Conservation (phyloP, 2,329 filamentous ascomycete species). For the Arthrobotrys megalospora region DNA sequence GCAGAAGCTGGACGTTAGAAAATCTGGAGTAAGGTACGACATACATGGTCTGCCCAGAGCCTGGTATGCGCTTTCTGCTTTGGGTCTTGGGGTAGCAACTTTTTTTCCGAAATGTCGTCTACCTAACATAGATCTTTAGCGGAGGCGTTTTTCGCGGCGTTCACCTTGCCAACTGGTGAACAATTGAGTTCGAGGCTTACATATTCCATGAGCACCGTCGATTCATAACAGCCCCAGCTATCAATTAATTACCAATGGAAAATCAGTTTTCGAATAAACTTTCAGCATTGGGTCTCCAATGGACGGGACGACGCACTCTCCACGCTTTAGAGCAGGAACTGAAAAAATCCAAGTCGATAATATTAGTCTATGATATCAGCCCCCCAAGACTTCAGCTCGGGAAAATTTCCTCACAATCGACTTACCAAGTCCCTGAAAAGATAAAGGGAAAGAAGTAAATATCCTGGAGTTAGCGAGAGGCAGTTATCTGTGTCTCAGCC, state of each 20-base stretch:
- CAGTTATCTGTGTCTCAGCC: constrained; percentile 39
- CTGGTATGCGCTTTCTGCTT: constrained; percentile 81
- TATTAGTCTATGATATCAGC: constrained; percentile 36
- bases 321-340: constrained; percentile 83
- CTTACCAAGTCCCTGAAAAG: constrained; percentile 56
- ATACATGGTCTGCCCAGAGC: constrained; percentile 84
- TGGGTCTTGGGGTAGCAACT: constrained; percentile 77
- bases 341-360: constrained; percentile 8
- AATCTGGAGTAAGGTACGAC: constrained; percentile 10
- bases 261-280: constrained; percentile 26
- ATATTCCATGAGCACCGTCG: constrained; percentile 87
- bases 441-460: constrained; percentile 4
- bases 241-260: constrained; percentile 15
- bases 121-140: constrained; percentile 70
- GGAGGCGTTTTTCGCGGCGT: constrained; percentile 11
- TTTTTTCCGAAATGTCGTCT: constrained; percentile 78
- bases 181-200: constrained; percentile 69
- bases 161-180: background rate
- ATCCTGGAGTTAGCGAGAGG: constrained; percentile 38
- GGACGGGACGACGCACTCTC: constrained; percentile 65
- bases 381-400: constrained; percentile 31
- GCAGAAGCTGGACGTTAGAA: background rate
- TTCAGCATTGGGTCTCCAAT: background rate
- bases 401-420: constrained; percentile 67
- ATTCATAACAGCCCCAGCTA: constrained; percentile 84